Evolutionary conservation across 768 basidiomycete genomes (phyloP).

Genomic region (Royoungia palumana): DNA sequence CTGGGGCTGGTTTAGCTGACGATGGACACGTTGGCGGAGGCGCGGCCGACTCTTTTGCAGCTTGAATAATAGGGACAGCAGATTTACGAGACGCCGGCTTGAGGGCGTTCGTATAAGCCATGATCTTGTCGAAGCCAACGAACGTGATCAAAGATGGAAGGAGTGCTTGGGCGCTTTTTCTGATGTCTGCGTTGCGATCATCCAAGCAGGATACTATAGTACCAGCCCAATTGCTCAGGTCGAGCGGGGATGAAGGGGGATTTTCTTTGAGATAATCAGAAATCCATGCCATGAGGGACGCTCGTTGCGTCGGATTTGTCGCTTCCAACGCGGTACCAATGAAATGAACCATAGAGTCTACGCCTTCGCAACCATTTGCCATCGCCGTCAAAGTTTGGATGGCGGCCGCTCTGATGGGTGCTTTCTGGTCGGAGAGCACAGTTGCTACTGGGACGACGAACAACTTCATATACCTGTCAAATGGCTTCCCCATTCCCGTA

Average conservation of each 20-base stretch:
- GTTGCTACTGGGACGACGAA: conserved; percentile 75
- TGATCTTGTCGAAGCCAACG: conserved; percentile 79
- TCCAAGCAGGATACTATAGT: conserved; percentile 77
- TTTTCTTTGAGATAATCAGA: conserved; percentile 74
- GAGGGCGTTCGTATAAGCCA: conserved; percentile 80
- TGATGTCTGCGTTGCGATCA: conserved; percentile 86
- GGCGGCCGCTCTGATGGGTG: conserved; percentile 75
- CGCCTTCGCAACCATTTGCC: conserved; percentile 74
- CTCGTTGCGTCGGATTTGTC: conserved; percentile 83
- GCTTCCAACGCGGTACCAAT: conserved; percentile 80
- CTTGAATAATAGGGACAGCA: conserved; percentile 85
- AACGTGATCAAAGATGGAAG: conserved; percentile 70
- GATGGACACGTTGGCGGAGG: conserved; percentile 26
- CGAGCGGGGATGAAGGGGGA: conserved; percentile 50
- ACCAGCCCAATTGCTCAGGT: conserved; percentile 66
- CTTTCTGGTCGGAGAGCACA: conserved; percentile 91
- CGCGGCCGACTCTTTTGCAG: conserved; percentile 57
- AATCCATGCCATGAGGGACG: conserved; percentile 75
- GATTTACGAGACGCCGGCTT: conserved; percentile 89
- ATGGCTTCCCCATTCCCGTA: conserved; percentile 91
- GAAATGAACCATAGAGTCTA: conserved; percentile 79
- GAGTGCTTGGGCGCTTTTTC: conserved; percentile 84
- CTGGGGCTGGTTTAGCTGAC: conserved; percentile 25
- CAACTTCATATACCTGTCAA: conserved; percentile 83
- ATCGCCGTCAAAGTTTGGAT: conserved; percentile 79